Percentiles rank a stretch among this genome's conserved stretches.
phyloP scores from a whole-genome alignment of 1,139 yeast genomes.

The Arxiozyma telluris region DNA sequence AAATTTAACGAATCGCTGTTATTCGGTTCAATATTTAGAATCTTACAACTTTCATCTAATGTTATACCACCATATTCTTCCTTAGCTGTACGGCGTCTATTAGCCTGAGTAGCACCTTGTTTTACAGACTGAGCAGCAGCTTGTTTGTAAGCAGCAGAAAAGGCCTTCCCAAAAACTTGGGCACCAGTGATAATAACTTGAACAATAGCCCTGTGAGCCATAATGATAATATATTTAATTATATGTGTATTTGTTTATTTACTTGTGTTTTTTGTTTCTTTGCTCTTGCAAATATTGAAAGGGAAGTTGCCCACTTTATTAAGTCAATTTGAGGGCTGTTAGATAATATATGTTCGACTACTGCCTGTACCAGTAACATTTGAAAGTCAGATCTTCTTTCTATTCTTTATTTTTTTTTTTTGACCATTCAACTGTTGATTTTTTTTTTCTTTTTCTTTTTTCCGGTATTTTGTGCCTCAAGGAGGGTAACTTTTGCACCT shows the following conservation, averaged over 20 bases:
- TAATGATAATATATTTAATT: conserved; percentile 4
- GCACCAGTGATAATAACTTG: conserved; percentile 93
- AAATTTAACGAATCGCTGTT: conserved; percentile 34
- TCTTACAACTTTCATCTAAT: conserved; percentile 84
- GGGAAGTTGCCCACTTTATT: not conserved
- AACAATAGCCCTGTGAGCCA: conserved; percentile 86
- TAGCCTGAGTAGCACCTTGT: conserved; percentile 49
- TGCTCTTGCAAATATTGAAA: not conserved
- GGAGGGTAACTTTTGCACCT: not conserved
- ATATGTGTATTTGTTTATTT: not conserved
- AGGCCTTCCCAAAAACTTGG: conserved; percentile 90
- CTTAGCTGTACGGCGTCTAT: conserved; percentile 40
- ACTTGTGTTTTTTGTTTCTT: not conserved
- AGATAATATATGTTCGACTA: too few relatives aligned
- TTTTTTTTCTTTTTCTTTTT: not conserved
- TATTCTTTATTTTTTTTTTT: not conserved
- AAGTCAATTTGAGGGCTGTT: too few relatives aligned
- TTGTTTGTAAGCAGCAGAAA: conserved; percentile 93
- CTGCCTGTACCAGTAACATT: too few relatives aligned
- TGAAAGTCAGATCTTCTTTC: too few relatives aligned
- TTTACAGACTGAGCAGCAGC: conserved; percentile 84
- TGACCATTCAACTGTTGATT: not conserved
- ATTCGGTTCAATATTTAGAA: conserved; percentile 60
- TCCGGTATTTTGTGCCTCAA: not conserved
- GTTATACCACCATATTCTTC: conserved; percentile 59